These are phyloP conservation scores for Trametes meyenii DNA, from an alignment of 768 basidiomycete genomes.

Conservation along the genomic window DNA sequence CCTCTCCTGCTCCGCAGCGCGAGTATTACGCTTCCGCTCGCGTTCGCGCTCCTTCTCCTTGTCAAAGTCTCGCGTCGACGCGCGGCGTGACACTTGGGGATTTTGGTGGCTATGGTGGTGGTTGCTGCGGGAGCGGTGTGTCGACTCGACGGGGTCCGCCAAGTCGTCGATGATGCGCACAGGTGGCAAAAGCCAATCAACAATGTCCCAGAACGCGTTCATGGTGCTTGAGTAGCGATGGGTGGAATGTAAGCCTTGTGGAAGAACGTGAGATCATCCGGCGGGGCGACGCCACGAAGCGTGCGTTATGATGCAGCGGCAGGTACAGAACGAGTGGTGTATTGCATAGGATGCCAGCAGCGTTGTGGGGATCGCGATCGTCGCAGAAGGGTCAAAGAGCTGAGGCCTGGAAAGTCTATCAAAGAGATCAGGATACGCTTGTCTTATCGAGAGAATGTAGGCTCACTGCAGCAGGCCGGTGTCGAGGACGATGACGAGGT, in stretches of 20 bases:
- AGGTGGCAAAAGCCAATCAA: constrained; percentile 35
- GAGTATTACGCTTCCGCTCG: constrained; percentile 17
- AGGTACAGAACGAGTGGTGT: neutral
- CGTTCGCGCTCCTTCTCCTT: constrained; percentile 24
- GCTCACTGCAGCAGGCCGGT: constrained; percentile 3
- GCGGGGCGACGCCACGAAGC: constrained; percentile 21
- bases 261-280: constrained; percentile 18
- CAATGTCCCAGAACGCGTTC: constrained; percentile 35
- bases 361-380: constrained; percentile 2
- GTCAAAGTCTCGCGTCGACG: constrained; percentile 15
- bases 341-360: constrained; percentile 12
- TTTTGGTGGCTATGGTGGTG: constrained; percentile 12
- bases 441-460: constrained; percentile 6
- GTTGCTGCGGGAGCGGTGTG: constrained; percentile 22
- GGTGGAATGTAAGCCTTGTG: neutral
- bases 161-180: constrained; percentile 36
- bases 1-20: constrained; percentile 18
- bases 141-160: constrained; percentile 26
- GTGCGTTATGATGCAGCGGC: constrained; percentile 20
- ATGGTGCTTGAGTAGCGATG: constrained; percentile 18
- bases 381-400: constrained; percentile 1
- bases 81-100: constrained; percentile 14
- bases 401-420: neutral
- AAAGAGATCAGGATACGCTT: neutral
- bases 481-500: constrained; percentile 5